Evolutionary conservation across 1,284 basidiomycete species (phyloP).

Genomic region (Leucoagaricus sp.): DNA sequence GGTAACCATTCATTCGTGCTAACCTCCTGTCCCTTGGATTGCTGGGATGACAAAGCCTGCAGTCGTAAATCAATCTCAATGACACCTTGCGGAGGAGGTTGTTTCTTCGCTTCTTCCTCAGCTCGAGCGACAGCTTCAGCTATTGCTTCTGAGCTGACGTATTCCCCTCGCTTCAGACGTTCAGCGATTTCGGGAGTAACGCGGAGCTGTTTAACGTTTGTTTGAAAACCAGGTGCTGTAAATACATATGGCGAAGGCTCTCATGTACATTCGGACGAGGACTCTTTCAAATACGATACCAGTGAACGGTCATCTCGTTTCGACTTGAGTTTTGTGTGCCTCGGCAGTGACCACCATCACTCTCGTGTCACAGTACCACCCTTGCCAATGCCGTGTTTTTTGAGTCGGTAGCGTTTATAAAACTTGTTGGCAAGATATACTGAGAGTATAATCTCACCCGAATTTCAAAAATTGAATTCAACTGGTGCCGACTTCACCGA

Average conservation of each 20-base stretch:
- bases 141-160: conserved; percentile 51
- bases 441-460: conserved; percentile 35
- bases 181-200: conserved; percentile 52
- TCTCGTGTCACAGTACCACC: too few relatives aligned
- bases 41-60: conserved; percentile 11
- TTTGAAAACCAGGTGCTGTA: conserved; percentile 52
- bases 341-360: too few relatives aligned
- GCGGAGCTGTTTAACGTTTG: conserved; percentile 44
- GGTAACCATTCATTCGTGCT: conserved; percentile 49
- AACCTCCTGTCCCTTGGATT: conserved; percentile 20
- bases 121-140: conserved; percentile 42
- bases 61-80: conserved; percentile 17
- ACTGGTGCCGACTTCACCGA: background rate
- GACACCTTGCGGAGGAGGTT: conserved; percentile 19
- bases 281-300: conserved; percentile 15
- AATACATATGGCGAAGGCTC: background rate
- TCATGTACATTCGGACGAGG: background rate
- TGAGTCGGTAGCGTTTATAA: conserved; percentile 45
- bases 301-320: too few relatives aligned
- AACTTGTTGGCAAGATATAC: conserved; percentile 47
- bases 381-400: conserved; percentile 50
- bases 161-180: conserved; percentile 46
- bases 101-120: conserved; percentile 31
- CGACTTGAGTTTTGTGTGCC: too few relatives aligned
- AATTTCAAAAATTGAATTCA: background rate